Evolutionary conservation across 1,139 yeast genomes (phyloP), one percentile per base, ranked within the genome.

Genomic region (Diutina neorugosa): DNA sequence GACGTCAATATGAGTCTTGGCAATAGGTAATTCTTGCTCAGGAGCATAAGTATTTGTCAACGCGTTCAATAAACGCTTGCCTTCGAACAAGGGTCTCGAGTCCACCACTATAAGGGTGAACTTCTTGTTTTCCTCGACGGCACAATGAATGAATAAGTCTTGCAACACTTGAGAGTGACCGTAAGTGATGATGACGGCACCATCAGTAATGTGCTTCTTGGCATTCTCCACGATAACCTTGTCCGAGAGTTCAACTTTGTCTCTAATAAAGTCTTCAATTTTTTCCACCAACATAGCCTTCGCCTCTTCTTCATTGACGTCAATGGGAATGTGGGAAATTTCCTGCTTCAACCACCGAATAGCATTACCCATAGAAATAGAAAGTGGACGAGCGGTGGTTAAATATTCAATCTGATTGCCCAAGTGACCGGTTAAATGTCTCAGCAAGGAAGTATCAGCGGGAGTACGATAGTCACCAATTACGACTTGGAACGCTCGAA

Each of bases 261-360:
- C 98, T 54, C 82, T 78, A 53, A 93, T 84, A 64, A 88, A 93
- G 47, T 77, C 83, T 58, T 88, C 93, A 59, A 94, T 91, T 60
- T 80, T 78, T 49, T 76, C 82, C 57, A 80, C 69, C 55, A 94
- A 74, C 41, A 74, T 69, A n/a, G 68, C 70, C 63, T 89, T 91
- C 46, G 97, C 96, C 49, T 78, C 81, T 18, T 71, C 73, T 58
- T 91, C 98, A 16, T 81, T 72, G 31, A 81, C 73, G 59, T 86
- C 95, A 55, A 86, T 80, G 52, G 87, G 80, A 54, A 85, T 80
- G 54, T 80, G 78, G 1, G 96, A 84, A 55, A 94, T 93, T 64
- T 88, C 94, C 69, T 91, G 98, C 65, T 94, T 94, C 59, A 94
- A 76, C 96, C 97, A 90, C 61, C 98, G 81, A 59, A 94, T 94